These are phyloP conservation scores for Peribolospora kevripleyi DNA, from an alignment of 768 basidiomycete species.

Conservation along the genomic window DNA sequence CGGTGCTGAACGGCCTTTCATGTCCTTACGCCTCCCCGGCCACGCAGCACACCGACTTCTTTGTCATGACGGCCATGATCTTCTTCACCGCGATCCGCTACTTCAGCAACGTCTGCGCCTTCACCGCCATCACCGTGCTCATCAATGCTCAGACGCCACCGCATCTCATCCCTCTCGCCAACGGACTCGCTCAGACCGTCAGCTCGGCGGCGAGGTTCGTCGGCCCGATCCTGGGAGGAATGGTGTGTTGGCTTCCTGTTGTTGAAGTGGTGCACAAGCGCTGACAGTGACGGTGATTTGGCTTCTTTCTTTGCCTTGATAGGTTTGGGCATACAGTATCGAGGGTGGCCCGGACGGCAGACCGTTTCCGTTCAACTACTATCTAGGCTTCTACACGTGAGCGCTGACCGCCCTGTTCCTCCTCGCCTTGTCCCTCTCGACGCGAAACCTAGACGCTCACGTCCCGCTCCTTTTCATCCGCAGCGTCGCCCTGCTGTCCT, in stretches of 20 bases:
- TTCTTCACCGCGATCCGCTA: constrained; percentile 13
- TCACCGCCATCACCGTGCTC: constrained; percentile 41
- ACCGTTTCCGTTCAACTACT: constrained; percentile 36
- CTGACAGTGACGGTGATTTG: no score
- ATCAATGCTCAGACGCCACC: constrained; percentile 58
- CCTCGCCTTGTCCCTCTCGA: no score
- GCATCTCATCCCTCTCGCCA: constrained; percentile 63
- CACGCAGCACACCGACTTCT: constrained; percentile 39
- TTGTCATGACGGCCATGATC: constrained; percentile 54
- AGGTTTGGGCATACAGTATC: constrained; percentile 46
- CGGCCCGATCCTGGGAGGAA: constrained; percentile 30
- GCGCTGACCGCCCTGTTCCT: no score
- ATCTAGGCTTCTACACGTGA: constrained; percentile 2
- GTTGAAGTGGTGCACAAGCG: no score
- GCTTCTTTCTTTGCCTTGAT: neutral
- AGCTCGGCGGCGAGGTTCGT: constrained; percentile 79
- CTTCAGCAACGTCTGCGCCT: constrained; percentile 39
- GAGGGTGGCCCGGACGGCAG: constrained; percentile 44
- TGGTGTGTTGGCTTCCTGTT: constrained; percentile 3
- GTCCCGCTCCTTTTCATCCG: no score
- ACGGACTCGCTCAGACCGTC: constrained; percentile 85
- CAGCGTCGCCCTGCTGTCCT: no score
- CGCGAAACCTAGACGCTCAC: no score
- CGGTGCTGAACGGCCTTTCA: constrained; percentile 63
- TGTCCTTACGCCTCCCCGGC: constrained; percentile 42